Evolutionary conservation across 2,329 filamentous ascomycete genomes (phyloP).

Genomic region (Trichoderma sp.): DNA sequence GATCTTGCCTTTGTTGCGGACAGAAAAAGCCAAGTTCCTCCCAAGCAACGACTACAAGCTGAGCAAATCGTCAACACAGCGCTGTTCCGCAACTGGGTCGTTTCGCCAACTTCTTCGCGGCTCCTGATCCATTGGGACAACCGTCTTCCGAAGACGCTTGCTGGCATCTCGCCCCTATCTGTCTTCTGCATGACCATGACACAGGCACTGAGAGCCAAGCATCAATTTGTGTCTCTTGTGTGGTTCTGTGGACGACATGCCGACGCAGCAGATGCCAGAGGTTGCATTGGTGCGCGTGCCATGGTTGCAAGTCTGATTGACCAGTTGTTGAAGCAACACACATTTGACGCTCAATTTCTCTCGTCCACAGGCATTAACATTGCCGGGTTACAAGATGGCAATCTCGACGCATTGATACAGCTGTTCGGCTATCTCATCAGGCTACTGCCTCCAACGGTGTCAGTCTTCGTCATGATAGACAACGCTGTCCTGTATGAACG

Average conservation of each 20-base stretch:
- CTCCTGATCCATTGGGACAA: slow-evolving; percentile 10
- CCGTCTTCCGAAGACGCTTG: neutral
- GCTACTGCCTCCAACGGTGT: neutral
- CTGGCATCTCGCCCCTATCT: neutral
- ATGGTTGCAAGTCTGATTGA: slow-evolving; percentile 28
- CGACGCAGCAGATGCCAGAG: neutral
- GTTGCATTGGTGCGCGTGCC: neutral
- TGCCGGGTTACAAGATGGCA: neutral
- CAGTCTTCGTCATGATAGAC: neutral
- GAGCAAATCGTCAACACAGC: slow-evolving; percentile 3
- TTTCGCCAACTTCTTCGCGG: neutral
- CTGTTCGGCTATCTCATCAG: neutral
- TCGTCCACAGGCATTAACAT: neutral
- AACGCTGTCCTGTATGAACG: neutral
- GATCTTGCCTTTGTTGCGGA: neutral
- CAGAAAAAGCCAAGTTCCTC: neutral
- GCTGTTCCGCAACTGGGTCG: slow-evolving; percentile 6
- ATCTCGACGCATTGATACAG: neutral
- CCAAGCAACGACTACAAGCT: neutral
- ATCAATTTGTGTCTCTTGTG: neutral
- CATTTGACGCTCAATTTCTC: slow-evolving; percentile 18
- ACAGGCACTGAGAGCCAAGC: neutral
- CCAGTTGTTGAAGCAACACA: slow-evolving; percentile 26
- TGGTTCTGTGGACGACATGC: slow-evolving; percentile 18
- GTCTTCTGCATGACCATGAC: slow-evolving; percentile 12